Evolutionary conservation across 2,329 filamentous ascomycete genomes (phyloP).

Genomic region (Botrytis tulipae): DNA sequence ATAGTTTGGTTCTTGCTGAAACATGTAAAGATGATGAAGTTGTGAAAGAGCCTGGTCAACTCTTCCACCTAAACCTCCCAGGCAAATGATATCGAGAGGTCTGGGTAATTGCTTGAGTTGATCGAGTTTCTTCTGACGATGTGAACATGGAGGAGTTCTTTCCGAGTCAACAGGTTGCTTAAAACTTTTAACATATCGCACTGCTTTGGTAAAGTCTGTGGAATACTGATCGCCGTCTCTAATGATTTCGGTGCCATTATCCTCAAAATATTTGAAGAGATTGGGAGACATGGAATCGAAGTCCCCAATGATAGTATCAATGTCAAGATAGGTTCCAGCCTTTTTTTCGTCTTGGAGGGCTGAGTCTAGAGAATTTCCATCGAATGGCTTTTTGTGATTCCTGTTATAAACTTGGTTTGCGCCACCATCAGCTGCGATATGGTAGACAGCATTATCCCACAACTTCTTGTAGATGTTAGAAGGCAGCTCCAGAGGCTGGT

Average conservation of each 20-base stretch:
- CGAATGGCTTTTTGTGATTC: slow-evolving; percentile 22
- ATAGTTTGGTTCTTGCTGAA: slow-evolving; percentile 49
- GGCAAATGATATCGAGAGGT: slow-evolving; percentile 65
- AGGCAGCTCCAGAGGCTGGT: slow-evolving; percentile 55
- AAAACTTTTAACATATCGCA: slow-evolving; percentile 50
- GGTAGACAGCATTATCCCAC: slow-evolving; percentile 51
- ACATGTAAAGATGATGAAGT: slow-evolving; percentile 77
- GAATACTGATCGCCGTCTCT: slow-evolving; percentile 77
- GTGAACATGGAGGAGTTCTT: not conserved
- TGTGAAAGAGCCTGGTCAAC: slow-evolving; percentile 91
- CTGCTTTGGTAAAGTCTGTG: slow-evolving; percentile 88
- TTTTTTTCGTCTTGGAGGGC: slow-evolving; percentile 30
- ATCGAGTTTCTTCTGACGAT: slow-evolving; percentile 8
- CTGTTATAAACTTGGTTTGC: slow-evolving; percentile 69
- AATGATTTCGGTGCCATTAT: slow-evolving; percentile 57
- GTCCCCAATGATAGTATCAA: slow-evolving; percentile 77
- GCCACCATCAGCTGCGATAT: slow-evolving; percentile 86
- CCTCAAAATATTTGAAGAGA: slow-evolving; percentile 51
- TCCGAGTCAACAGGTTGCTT: slow-evolving; percentile 19
- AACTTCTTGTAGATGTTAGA: slow-evolving; percentile 39
- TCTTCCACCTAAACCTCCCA: slow-evolving; percentile 84
- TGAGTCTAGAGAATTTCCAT: not conserved
- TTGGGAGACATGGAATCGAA: slow-evolving; percentile 74
- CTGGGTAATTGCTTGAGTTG: slow-evolving; percentile 28
- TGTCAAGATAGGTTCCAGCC: slow-evolving; percentile 1